A percentile compares a stretch with the other conserved stretches of the same genome.
Evolutionary conservation across 106 monocot genomes (phyloP).

Genomic region (Dioscorea zingiberensis): DNA sequence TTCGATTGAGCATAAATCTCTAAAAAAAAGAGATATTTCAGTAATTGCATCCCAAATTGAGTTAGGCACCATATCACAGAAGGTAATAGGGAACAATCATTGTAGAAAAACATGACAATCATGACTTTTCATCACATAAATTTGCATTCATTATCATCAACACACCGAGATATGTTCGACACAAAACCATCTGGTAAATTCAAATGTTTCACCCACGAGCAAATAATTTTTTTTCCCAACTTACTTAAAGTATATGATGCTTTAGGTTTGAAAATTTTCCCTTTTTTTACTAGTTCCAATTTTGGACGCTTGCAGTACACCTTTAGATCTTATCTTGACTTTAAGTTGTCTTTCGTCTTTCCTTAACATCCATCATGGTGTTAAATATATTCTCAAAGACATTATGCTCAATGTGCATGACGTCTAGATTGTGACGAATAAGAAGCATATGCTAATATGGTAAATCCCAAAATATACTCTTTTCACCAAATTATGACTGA

Average conservation of each 20-base stretch:
- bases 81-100: neutral
- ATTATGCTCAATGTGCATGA: slow-evolving; percentile 17
- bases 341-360: slow-evolving; percentile 8
- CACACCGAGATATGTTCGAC: neutral
- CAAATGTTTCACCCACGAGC: neutral
- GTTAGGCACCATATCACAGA: neutral
- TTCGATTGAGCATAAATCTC: too few species aligned
- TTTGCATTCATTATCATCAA: neutral
- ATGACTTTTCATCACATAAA: neutral
- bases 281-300: neutral
- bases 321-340: slow-evolving; percentile 1
- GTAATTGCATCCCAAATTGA: neutral
- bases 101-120: neutral
- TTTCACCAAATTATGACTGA: neutral
- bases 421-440: slow-evolving; percentile 2
- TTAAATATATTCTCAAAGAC: slow-evolving; percentile 2
- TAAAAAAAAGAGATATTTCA: too few species aligned
- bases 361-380: slow-evolving; percentile 5
- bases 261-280: neutral
- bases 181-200: neutral
- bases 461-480: slow-evolving; percentile 15
- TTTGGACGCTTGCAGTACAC: neutral
- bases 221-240: neutral
- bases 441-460: neutral
- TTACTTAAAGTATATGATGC: neutral